A percentile compares a stretch with the other conserved stretches of the same genome.
Conservation (phyloP, 805 yeast species). For the Barnettozyma sp. region DNA sequence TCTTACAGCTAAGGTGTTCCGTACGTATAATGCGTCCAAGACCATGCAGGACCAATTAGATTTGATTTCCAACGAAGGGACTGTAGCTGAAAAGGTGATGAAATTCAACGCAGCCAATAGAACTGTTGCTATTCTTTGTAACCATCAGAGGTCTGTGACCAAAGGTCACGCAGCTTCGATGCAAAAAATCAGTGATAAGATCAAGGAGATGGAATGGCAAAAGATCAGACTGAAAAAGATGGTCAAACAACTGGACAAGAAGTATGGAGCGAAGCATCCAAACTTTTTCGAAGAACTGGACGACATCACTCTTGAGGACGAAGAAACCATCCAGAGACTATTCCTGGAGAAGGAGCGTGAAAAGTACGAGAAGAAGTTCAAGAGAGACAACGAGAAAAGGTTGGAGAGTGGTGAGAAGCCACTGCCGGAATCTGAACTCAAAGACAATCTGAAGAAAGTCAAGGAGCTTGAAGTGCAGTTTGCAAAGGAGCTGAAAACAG, state of each 20-base stretch:
- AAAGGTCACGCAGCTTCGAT: conserved; percentile 79
- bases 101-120: conserved; percentile 92
- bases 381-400: conserved; percentile 71
- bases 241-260: conserved; percentile 59
- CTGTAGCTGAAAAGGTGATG: conserved; percentile 81
- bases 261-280: conserved; percentile 40
- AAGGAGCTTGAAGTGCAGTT: conserved; percentile 46
- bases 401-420: conserved; percentile 48
- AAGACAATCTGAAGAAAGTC: conserved; percentile 50
- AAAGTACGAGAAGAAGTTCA: conserved; percentile 55
- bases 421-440: conserved; percentile 48
- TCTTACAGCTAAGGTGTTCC: conserved; percentile 91
- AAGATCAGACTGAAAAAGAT: conserved; percentile 66
- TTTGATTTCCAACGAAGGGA: conserved; percentile 76
- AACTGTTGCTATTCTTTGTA: conserved; percentile 92
- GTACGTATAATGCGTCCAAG: conserved; percentile 94
- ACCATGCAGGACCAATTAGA: conserved; percentile 95
- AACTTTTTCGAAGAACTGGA: conserved; percentile 62
- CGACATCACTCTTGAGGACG: conserved; percentile 60
- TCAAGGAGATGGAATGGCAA: conserved; percentile 81
- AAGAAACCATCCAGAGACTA: conserved; percentile 47
- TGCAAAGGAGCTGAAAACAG: conserved; percentile 50
- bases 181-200: conserved; percentile 67
- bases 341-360: conserved; percentile 62
- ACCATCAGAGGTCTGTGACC: conserved; percentile 90